Conservation (phyloP, 371 early-diverging fungal genomes). For the Batrachochytrium dendrobatidis region DNA sequence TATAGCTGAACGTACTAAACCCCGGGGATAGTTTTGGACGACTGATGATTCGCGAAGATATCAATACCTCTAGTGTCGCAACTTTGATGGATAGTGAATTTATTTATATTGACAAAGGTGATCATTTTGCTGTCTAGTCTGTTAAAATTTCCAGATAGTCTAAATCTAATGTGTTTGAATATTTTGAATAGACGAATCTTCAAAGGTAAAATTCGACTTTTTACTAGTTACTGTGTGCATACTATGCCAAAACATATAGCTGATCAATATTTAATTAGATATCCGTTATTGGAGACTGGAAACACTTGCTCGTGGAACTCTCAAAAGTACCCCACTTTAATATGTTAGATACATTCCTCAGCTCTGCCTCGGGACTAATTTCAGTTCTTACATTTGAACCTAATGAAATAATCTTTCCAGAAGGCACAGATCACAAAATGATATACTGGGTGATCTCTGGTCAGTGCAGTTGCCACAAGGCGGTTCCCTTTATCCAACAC, state of each 20-base stretch:
- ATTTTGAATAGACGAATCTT: no score
- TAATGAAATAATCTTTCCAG: conserved; percentile 18
- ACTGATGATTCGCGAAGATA: neutral
- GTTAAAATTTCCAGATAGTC: neutral
- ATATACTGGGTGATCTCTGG: conserved; percentile 23
- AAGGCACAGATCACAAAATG: conserved; percentile 19
- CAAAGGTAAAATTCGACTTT: no score
- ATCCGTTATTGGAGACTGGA: conserved; percentile 8
- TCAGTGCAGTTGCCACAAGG: conserved; percentile 18
- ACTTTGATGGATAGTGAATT: conserved; percentile 12
- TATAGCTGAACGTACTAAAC: conserved; percentile 17
- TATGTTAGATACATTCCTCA: neutral
- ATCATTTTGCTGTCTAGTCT: neutral
- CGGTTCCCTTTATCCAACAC: conserved; percentile 22
- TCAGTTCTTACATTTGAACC: conserved; percentile 11
- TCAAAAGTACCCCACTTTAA: conserved; percentile 12
- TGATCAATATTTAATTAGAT: neutral
- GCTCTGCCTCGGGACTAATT: conserved; percentile 7
- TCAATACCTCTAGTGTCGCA: conserved; percentile 8
- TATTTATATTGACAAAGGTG: conserved; percentile 11
- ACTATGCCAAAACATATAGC: no score
- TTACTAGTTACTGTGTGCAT: conserved; percentile 2
- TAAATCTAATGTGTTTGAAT: no score
- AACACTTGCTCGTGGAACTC: neutral
- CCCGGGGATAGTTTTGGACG: conserved; percentile 20